Evolutionary conservation across 257 asterid genomes (phyloP).

Genomic region (Cinchona pubescens): DNA sequence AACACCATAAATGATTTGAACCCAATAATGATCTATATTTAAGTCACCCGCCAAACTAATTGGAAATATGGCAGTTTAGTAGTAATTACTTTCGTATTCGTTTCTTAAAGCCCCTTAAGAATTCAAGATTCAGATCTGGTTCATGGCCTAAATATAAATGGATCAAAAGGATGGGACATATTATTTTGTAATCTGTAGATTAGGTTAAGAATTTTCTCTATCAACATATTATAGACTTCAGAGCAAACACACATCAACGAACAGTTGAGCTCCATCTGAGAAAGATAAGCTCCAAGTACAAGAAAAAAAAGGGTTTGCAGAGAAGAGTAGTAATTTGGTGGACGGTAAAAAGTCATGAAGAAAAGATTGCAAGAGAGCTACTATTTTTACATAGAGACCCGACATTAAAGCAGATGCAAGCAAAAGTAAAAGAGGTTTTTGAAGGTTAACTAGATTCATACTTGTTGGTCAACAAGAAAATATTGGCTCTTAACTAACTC

Average conservation of each 20-base stretch:
- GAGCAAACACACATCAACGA: background rate
- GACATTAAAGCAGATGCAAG: too few relatives aligned
- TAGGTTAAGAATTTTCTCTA: background rate
- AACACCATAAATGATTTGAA: background rate
- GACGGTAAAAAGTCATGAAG: too few relatives aligned
- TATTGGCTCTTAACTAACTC: background rate
- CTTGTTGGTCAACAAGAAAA: background rate
- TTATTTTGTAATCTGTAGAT: background rate
- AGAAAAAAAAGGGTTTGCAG: background rate
- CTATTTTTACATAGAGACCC: too few relatives aligned
- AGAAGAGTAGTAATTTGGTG: too few relatives aligned
- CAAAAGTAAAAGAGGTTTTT: too few relatives aligned
- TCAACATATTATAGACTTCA: background rate
- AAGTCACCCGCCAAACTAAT: background rate
- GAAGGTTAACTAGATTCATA: background rate
- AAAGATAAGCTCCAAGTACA: background rate
- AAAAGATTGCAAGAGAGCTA: too few relatives aligned
- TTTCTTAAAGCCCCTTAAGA: too few relatives aligned
- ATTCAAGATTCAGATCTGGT: too few relatives aligned
- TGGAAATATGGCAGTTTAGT: background rate
- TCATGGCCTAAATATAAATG: background rate
- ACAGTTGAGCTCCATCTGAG: background rate
- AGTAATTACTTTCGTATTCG: background rate
- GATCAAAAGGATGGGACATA: background rate
- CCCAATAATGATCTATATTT: background rate